These are phyloP conservation scores for Waltiozyma sp. DNA, from an alignment of 1,139 yeast species.

Conservation along the genomic window DNA sequence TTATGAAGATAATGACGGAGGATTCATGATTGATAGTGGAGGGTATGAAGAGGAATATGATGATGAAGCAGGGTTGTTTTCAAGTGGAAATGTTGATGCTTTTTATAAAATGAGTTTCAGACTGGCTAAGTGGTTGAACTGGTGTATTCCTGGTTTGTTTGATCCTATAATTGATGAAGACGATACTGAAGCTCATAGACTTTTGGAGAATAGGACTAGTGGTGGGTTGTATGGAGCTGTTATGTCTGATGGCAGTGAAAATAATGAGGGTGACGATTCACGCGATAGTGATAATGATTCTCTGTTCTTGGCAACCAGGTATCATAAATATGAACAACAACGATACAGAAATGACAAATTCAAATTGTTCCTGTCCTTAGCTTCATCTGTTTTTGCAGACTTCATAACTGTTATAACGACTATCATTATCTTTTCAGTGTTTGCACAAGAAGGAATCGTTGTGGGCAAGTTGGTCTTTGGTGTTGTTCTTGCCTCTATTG, in stretches of 20 bases:
- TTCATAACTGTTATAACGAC: conserved; percentile 13
- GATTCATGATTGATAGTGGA: conserved; percentile 23
- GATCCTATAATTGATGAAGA: conserved; percentile 2
- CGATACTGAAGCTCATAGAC: not conserved
- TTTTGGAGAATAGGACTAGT: not conserved
- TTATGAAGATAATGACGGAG: conserved; percentile 23
- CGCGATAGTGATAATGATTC: conserved; percentile 8
- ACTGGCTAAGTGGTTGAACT: conserved; percentile 6
- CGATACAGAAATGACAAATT: conserved; percentile 10
- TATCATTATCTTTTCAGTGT: conserved; percentile 11
- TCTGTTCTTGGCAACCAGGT: conserved; percentile 2
- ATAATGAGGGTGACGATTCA: conserved; percentile 1
- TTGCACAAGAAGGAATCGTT: conserved; percentile 8
- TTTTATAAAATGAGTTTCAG: conserved; percentile 16
- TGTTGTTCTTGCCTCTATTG: conserved; percentile 9
- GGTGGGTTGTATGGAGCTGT: not conserved
- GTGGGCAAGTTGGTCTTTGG: conserved; percentile 11
- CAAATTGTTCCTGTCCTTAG: conserved; percentile 11
- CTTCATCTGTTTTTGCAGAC: conserved; percentile 10
- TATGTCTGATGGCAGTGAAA: not conserved
- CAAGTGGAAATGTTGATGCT: conserved; percentile 25
- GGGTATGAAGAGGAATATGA: conserved; percentile 19
- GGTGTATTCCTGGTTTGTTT: conserved; percentile 11
- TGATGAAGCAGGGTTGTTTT: conserved; percentile 21
- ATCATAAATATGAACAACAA: not conserved